Evolutionary conservation across 352 stramenopile species (phyloP), one percentile per base, ranked within the genome.

Genomic region (Pythium apleroticum): DNA sequence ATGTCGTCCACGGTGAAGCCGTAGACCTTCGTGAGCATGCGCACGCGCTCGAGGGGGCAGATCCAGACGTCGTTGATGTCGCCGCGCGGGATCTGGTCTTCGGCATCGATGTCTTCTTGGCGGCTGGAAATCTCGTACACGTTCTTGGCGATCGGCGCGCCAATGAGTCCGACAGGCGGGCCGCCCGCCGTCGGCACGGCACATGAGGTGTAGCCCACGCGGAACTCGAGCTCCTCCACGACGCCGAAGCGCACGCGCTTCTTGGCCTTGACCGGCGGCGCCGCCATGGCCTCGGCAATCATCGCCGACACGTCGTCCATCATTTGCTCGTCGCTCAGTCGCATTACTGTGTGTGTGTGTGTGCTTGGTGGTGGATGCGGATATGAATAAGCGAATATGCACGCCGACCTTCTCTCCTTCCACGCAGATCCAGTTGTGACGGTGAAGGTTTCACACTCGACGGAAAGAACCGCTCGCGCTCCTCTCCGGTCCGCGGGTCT

Each of bases 191-290:
- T 61, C 15, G 79, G 79, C 14, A 88, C 75, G 17, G 68, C 64
- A 62, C 76, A 81, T 45, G 73, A 72, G 55, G 73, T 82, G 75
- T 86, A 82, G 55, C 79, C 75, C 28, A 80, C 65, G 52, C 74
- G 63, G 69, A 84, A 86, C 53, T 84, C 76, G 24, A 82, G 59
- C 27, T 79, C 73, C 43, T 73, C 77, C 55, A 84, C 63, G 25
- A 63, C 67, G 35, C 73, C 71, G 65, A 76, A 88, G 12, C 69
- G 72, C 60, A 88, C 72, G 6, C 65, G 61, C 65, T 88, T 85
- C 52, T 64, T 73, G 22, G 56, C 31, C 52, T 63, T 71, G n/a
- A 43, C 14, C 9, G 54, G n/a, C 37, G 55, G 56, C n/a, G 48
- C 56, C 20, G 10, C 28, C 43, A 35, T 20, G 4, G 62, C 55